Base-by-base conservation (phyloP, 176 grass and related monocot genomes). In the Carex littledalei region DNA sequence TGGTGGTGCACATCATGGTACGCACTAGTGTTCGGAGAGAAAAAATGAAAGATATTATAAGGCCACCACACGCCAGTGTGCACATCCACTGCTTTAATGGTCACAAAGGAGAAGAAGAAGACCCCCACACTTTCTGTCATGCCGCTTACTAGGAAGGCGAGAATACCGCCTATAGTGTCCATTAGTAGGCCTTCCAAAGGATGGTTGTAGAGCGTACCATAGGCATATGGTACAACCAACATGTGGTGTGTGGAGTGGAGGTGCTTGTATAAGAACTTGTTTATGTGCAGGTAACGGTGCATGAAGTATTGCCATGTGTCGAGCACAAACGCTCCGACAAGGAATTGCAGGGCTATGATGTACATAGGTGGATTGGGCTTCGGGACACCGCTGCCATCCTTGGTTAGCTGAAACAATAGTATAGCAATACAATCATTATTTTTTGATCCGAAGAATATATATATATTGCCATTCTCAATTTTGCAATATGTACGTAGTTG, bases 1-100 rank as follows among this genome's bases (percentile, higher is more conserved):
- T 94, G 89, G 24, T 94, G 92, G 43, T 94, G 89, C 54, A 94
- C 88, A 35, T 94, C 92, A 87, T 94, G 92, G 79, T 94, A 94
- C 52, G 92, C 92, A 21, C 78, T 89, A 15, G 91, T 91, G 66
- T 94, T 94, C 39, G 72, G 79, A 86, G 89, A 94, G 69, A 94
- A 17, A 0, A 21, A 77, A 67, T 94, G 92, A 31, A 94, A 81
- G 29, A 91, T 85, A n/a, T 94, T 94, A 74, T 84, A 81, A 85
- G 89, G 92, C 82, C 91, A 86, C 89, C 87, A 94, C 35, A 94
- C 56, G 16, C 92, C 89, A 6, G 87, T 86, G 78, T 94, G 92
- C 26, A 26, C 26, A 26, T 26, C 26, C 26, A 26, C 26, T 26
- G 26, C 26, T 26, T 26, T 26, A 26, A 26, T 26, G 26, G 26